These are phyloP conservation scores for Paecilomyces sp. DNA, from an alignment of 2,329 filamentous ascomycete species.

Conservation along the genomic window DNA sequence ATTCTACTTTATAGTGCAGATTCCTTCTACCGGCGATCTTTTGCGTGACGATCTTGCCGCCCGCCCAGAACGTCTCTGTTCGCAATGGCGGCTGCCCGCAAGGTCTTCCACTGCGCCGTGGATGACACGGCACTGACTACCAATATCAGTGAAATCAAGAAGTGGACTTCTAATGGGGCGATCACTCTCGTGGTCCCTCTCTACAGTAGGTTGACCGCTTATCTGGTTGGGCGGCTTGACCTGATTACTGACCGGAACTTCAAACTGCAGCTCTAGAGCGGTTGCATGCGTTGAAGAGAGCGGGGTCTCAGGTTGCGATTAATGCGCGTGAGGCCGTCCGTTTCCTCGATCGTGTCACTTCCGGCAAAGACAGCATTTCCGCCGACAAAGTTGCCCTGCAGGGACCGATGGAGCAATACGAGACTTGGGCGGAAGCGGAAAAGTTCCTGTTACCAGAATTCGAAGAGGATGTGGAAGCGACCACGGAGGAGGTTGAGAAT, in stretches of 20 bases:
- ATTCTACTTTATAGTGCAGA: conserved; percentile 22
- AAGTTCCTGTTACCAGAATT: conserved; percentile 39
- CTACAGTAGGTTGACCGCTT: conserved; percentile 35
- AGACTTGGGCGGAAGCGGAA: conserved; percentile 40
- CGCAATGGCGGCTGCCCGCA: conserved; percentile 35
- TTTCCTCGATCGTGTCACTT: conserved; percentile 45
- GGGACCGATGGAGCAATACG: conserved; percentile 43
- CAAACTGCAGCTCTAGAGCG: conserved; percentile 36
- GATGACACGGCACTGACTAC: conserved; percentile 47
- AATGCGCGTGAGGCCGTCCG: conserved; percentile 46
- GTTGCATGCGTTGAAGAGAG: conserved; percentile 38
- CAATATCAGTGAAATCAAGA: conserved; percentile 47
- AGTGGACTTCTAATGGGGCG: conserved; percentile 43
- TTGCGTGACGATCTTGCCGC: conserved; percentile 14
- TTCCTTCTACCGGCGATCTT: not conserved
- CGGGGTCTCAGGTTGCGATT: conserved; percentile 39
- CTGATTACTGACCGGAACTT: conserved; percentile 7
- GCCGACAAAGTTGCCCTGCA: conserved; percentile 40
- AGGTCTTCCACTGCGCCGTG: conserved; percentile 46
- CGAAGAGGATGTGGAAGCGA: conserved; percentile 29
- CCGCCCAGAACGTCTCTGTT: conserved; percentile 14
- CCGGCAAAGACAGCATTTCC: conserved; percentile 37
- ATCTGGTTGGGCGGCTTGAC: not conserved
- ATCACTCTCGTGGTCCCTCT: conserved; percentile 46
- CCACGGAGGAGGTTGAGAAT: conserved; percentile 9